Conservation (phyloP, 768 basidiomycete genomes). For the Infundibulicybe gibba region DNA sequence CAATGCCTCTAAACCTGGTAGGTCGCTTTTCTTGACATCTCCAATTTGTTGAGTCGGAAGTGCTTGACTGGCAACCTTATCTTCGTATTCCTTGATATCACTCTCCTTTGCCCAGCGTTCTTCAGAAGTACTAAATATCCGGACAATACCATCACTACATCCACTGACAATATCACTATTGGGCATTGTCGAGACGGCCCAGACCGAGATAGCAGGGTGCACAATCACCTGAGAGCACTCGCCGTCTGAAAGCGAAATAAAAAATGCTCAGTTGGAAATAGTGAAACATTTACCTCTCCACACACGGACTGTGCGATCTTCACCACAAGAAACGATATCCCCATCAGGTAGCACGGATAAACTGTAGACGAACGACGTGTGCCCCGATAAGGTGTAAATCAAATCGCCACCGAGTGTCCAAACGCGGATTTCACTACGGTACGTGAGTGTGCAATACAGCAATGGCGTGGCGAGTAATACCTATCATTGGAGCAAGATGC, state of each 20-base stretch:
- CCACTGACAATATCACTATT: conserved; percentile 94
- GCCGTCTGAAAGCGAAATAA: conserved; percentile 51
- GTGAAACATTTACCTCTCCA: conserved; percentile 68
- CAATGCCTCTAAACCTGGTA: conserved; percentile 85
- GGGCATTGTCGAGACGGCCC: conserved; percentile 85
- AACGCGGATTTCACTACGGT: conserved; percentile 78
- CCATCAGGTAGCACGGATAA: conserved; percentile 79
- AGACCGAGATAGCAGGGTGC: conserved; percentile 96
- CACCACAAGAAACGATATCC: conserved; percentile 85
- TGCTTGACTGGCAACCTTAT: conserved; percentile 71
- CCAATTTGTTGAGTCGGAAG: conserved; percentile 86
- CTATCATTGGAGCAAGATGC: conserved; percentile 96
- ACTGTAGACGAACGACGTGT: conserved; percentile 96
- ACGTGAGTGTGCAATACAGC: not conserved
- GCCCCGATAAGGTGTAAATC: conserved; percentile 81
- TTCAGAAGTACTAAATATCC: conserved; percentile 77
- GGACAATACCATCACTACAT: conserved; percentile 81
- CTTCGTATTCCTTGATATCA: conserved; percentile 69
- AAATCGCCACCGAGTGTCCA: conserved; percentile 85
- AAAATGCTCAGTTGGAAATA: conserved; percentile 1
- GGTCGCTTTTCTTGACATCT: conserved; percentile 88
- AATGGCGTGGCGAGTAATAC: conserved; percentile 26
- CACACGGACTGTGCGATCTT: conserved; percentile 88
- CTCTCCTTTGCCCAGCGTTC: conserved; percentile 69
- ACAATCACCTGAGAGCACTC: conserved; percentile 86